Evolutionary conservation across 2,329 filamentous ascomycete species (phyloP), one percentile per base, ranked within the genome.

Genomic region (Botrytis sinoallii): DNA sequence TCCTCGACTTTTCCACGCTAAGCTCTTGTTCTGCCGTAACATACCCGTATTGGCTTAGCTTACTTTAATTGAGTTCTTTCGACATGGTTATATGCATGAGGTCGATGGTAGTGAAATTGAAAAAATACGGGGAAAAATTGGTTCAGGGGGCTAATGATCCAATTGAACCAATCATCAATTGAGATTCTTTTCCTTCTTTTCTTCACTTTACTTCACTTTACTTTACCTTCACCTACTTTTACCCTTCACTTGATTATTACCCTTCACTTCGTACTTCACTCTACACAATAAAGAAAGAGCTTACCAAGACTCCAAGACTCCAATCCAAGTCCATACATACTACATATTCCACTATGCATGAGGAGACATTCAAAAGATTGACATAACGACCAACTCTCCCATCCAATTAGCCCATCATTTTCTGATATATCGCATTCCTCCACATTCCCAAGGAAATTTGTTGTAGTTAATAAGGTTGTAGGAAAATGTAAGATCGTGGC

Each of bases 401-500:
- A 38, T 38, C 44, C 22, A 52, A 16, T 20, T 7, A 52, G 12
- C 2, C 12, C 4, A 3, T 52, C 2, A 10, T n/a, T 67, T n/a
- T 40, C 35, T 14, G 52, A 68, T 29, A 67, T 12, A 55, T 68
- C 35, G 3, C 65, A 68, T 68, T 57, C 35, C 48, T 68, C 35
- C 48, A 6, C 35, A 42, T 68, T 42, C 35, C 48, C 65, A 42
- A 22, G 25, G 22, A 38, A 20, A 57, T 42, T 42, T 20, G 16
- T 29, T 20, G 32, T 29, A 40, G 25, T 25, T 32, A 32, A 32
- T 32, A 32, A 32, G 32, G 32, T 52, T 29, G 12, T 55, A 55
- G 46, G 35, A 55, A 55, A 55, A n/a, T 42, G 65, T 55, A 68
- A 68, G 65, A 42, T 68, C 8, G 35, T 68, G 65, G 65, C 65